Percentiles rank a stretch among this genome's conserved stretches.
These are phyloP conservation scores for Pogostemon cablin DNA, from an alignment of 257 asterid species.

Conservation along the genomic window DNA sequence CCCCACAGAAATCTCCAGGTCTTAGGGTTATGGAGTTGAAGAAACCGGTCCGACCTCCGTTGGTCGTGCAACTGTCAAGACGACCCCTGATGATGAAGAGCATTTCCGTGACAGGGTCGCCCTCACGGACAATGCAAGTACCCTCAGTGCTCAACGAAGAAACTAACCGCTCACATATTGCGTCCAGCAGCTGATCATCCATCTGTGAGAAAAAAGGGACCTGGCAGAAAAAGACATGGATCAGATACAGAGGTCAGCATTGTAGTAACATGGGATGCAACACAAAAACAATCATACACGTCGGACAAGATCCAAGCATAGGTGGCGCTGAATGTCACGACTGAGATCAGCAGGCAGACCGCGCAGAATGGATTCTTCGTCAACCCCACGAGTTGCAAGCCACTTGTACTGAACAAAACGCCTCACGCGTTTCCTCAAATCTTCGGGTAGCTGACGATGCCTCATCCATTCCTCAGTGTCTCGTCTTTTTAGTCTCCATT, in stretches of 20 bases:
- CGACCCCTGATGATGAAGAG: slow-evolving; percentile 87
- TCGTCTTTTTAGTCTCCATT: slow-evolving; percentile 89
- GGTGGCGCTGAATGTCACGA: slow-evolving; percentile 91
- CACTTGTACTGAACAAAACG: slow-evolving; percentile 92
- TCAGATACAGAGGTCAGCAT: neutral
- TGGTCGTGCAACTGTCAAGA: slow-evolving; percentile 88
- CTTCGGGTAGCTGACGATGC: slow-evolving; percentile 97
- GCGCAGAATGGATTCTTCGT: slow-evolving; percentile 80
- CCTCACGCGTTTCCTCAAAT: slow-evolving; percentile 74
- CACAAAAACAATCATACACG: slow-evolving; percentile 52
- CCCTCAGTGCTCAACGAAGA: slow-evolving; percentile 87
- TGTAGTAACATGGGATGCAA: no score
- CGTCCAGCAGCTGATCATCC: slow-evolving; percentile 94
- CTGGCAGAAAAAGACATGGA: slow-evolving; percentile 34
- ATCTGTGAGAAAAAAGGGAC: slow-evolving; percentile 94
- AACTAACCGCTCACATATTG: slow-evolving; percentile 83
- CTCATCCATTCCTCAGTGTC: slow-evolving; percentile 98
- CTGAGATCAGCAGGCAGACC: slow-evolving; percentile 88
- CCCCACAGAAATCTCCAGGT: slow-evolving; percentile 96
- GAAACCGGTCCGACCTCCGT: slow-evolving; percentile 92
- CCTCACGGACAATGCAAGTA: slow-evolving; percentile 89
- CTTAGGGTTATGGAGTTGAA: slow-evolving; percentile 72
- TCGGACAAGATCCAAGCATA: slow-evolving; percentile 95
- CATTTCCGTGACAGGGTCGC: slow-evolving; percentile 93
- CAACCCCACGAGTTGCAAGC: slow-evolving; percentile 96